phyloP scores from a whole-genome alignment of 768 basidiomycete genomes.

The Boletus pseudo-olivaceus region DNA sequence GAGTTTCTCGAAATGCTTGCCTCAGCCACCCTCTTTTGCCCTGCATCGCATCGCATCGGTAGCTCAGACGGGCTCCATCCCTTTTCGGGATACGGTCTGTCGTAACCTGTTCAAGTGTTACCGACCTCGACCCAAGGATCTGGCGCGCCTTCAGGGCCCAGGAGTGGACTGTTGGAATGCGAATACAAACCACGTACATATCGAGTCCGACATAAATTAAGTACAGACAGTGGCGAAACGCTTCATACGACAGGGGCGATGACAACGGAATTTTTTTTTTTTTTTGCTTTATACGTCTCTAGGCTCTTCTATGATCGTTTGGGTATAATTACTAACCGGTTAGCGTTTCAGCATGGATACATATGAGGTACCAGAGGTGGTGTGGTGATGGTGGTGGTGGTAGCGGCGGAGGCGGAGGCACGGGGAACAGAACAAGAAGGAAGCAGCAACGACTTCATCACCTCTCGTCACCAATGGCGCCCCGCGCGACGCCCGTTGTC shows the following conservation, averaged over 20 bases:
- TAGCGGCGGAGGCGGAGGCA: constrained; percentile 4
- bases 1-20: no score
- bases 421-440: background rate
- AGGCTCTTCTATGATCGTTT: background rate
- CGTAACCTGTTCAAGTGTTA: no score
- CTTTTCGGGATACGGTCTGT: no score
- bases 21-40: no score
- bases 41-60: no score
- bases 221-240: background rate
- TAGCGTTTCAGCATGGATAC: background rate
- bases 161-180: background rate
- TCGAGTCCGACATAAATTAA: constrained; percentile 1
- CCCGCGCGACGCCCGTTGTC: constrained; percentile 34
- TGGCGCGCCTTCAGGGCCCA: no score
- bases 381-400: background rate
- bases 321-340: background rate
- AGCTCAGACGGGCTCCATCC: no score
- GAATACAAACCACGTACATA: background rate
- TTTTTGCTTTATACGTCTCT: background rate
- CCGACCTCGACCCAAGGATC: background rate
- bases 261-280: background rate
- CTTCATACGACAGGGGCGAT: background rate
- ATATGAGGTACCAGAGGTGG: background rate
- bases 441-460: background rate
- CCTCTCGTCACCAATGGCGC: constrained; percentile 14